Conservation (phyloP, 129 eudicot species). For the Erigeron canadensis region DNA sequence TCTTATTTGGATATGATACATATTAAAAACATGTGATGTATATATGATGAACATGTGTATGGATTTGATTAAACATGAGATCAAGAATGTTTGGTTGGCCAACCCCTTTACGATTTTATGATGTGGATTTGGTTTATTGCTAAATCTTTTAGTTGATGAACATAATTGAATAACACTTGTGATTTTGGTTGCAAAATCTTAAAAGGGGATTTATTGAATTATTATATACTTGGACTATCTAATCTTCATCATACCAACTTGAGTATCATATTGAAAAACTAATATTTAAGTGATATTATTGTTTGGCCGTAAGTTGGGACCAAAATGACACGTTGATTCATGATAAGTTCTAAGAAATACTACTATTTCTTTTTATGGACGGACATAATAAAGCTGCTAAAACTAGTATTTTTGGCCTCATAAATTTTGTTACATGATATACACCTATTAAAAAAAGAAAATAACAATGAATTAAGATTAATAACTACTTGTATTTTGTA, state of each 20-base stretch:
- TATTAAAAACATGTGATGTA: background rate
- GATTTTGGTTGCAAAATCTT: background rate
- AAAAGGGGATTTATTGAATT: background rate
- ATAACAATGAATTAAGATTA: too few relatives aligned
- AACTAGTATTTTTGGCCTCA: too few relatives aligned
- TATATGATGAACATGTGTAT: slow-evolving; percentile 2
- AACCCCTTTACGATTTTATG: slow-evolving; percentile 18
- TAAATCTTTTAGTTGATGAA: slow-evolving; percentile 3
- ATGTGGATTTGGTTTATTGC: slow-evolving; percentile 15
- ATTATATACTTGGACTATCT: too few relatives aligned
- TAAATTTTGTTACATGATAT: background rate
- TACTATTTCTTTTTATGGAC: too few relatives aligned
- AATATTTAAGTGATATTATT: background rate
- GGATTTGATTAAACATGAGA: slow-evolving; percentile 9
- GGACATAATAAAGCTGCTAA: too few relatives aligned
- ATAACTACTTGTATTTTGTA: too few relatives aligned
- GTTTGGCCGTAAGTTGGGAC: background rate
- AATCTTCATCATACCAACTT: too few relatives aligned
- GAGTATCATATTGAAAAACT: too few relatives aligned
- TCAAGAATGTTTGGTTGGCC: slow-evolving; percentile 23
- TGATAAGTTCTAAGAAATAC: background rate
- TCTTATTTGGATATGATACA: too few relatives aligned
- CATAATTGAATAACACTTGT: background rate
- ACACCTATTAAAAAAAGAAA: too few relatives aligned
- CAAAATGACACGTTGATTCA: background rate